A percentile compares a stretch with the other conserved stretches of the same genome.
These are phyloP conservation scores for Podospora comata DNA, from an alignment of 495 filamentous ascomycete genomes.

Conservation along the genomic window DNA sequence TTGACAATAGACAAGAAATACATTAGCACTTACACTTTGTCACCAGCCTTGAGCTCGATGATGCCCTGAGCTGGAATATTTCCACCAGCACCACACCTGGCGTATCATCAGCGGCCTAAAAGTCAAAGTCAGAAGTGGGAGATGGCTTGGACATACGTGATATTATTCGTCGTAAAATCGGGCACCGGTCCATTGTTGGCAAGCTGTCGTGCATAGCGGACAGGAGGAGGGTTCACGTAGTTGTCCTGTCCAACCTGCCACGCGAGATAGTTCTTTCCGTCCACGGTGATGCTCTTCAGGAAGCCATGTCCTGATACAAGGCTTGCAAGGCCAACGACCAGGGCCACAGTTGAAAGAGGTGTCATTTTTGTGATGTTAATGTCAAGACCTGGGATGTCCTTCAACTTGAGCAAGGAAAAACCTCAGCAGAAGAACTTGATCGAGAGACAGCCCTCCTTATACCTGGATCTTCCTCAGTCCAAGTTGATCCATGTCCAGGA, in stretches of 20 bases:
- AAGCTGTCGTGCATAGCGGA: constrained; percentile 22
- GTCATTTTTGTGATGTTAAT: not conserved
- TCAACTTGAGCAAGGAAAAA: not conserved
- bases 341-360: not conserved
- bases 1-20: not conserved
- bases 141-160: constrained; percentile 12
- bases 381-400: not conserved
- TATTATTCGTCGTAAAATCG: constrained; percentile 22
- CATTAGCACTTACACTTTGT: constrained; percentile 19
- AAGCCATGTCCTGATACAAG: constrained; percentile 23
- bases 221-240: constrained; percentile 20
- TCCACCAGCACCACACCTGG: constrained; percentile 21
- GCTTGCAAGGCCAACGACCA: constrained; percentile 14
- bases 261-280: constrained; percentile 22
- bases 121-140: not conserved
- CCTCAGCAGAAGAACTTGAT: not conserved
- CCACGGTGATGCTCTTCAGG: constrained; percentile 24
- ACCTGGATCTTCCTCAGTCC: not conserved
- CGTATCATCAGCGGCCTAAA: not conserved
- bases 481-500: not conserved
- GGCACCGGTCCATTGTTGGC: constrained; percentile 25
- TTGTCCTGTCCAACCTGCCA: constrained; percentile 26
- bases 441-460: not conserved
- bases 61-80: constrained; percentile 18
- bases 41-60: constrained; percentile 24